Conservation (phyloP, 106 monocot species). For the Acorus gramineus region DNA sequence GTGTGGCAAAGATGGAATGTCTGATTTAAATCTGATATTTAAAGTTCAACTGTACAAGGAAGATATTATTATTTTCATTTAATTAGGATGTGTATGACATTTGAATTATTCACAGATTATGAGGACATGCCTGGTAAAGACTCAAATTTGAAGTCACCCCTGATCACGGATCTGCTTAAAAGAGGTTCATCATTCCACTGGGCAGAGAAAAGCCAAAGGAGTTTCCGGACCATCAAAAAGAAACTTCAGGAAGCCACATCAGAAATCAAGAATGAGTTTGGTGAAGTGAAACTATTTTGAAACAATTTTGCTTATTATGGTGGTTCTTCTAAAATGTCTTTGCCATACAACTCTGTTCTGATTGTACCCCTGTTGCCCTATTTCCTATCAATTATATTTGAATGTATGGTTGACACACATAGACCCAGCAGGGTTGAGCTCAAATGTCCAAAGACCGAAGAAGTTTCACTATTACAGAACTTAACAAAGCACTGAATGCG, state of each 20-base stretch:
- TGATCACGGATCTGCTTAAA: slow-evolving; percentile 34
- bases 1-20: too few relatives aligned
- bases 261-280: slow-evolving; percentile 28
- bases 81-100: neutral
- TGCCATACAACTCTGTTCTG: too few relatives aligned
- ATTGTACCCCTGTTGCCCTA: too few relatives aligned
- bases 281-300: neutral
- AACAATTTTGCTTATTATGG: neutral
- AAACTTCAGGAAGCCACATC: slow-evolving; percentile 50
- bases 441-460: too few relatives aligned
- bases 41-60: too few relatives aligned
- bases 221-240: slow-evolving; percentile 43
- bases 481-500: too few relatives aligned
- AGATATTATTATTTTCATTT: too few relatives aligned
- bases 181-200: slow-evolving; percentile 32
- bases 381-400: too few relatives aligned
- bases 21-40: too few relatives aligned
- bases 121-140: slow-evolving; percentile 28
- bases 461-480: too few relatives aligned
- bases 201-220: slow-evolving; percentile 50
- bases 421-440: too few relatives aligned
- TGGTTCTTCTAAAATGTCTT: neutral
- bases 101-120: slow-evolving; percentile 37
- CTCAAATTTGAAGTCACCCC: slow-evolving; percentile 15
- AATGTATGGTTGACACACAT: too few relatives aligned